Percentiles rank a stretch among this genome's conserved stretches.
Conservation (phyloP, 495 filamentous ascomycete species). For the Talaromyces borbonicus region DNA sequence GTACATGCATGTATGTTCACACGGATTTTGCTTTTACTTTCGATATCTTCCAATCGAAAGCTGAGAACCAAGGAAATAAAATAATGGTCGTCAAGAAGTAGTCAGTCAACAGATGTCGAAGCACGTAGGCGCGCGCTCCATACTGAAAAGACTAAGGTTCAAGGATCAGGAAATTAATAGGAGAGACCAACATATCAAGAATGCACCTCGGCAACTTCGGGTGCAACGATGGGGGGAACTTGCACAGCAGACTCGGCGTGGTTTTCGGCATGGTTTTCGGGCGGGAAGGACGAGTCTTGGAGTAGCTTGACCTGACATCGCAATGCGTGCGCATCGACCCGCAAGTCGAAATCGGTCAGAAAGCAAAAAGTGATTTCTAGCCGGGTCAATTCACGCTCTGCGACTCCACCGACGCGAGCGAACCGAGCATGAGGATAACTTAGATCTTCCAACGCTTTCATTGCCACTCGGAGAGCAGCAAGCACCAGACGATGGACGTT, state of each 20-base stretch:
- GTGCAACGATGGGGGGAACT: background rate
- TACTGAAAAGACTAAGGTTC: background rate
- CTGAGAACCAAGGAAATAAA: background rate
- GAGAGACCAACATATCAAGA: background rate
- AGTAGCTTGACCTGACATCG: constrained; percentile 28
- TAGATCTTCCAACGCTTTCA: constrained; percentile 87
- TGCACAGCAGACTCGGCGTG: background rate
- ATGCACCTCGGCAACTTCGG: background rate
- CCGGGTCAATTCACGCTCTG: constrained; percentile 62
- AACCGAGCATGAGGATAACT: constrained; percentile 76
- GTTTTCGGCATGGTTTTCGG: background rate
- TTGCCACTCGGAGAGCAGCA: constrained; percentile 74
- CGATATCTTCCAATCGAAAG: background rate
- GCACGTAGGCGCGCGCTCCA: background rate
- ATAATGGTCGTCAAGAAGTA: no score
- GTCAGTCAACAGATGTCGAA: background rate
- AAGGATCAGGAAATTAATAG: background rate
- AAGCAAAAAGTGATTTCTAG: constrained; percentile 91
- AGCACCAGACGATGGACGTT: constrained; percentile 85
- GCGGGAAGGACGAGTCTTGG: constrained; percentile 6
- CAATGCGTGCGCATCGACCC: constrained; percentile 56
- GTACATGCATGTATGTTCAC: constrained; percentile 2
- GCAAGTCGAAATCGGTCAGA: constrained; percentile 69
- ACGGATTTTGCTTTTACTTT: background rate
- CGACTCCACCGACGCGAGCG: constrained; percentile 83